Conservation (phyloP, 805 yeast species). For the Grigorovia transvaalensis region DNA sequence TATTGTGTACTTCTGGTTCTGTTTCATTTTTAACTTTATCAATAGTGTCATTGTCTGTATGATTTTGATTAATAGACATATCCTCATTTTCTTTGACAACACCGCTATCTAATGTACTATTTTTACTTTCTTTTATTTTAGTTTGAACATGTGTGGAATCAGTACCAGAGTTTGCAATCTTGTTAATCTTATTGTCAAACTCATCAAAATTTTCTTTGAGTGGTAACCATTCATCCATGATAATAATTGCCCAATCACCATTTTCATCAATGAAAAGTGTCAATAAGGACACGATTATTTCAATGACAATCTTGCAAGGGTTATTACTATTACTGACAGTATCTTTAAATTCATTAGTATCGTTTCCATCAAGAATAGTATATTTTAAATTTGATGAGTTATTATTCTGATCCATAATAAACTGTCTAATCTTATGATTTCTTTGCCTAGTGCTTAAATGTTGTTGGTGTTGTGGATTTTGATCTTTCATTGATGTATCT, state of each 20-base stretch:
- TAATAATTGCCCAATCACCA: conserved; percentile 26
- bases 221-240: conserved; percentile 24
- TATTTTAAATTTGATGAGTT: conserved; percentile 5
- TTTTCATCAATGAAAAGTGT: conserved; percentile 25
- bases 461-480: not conserved
- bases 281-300: conserved; percentile 21
- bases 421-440: conserved; percentile 11
- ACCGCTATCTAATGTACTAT: no score
- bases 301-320: conserved; percentile 21
- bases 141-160: not conserved
- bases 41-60: not conserved
- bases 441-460: conserved; percentile 17
- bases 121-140: not conserved
- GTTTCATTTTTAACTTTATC: not conserved
- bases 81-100: no score
- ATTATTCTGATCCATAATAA: conserved; percentile 9
- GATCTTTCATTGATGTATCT: not conserved
- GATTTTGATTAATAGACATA: no score
- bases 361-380: conserved; percentile 11
- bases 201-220: not conserved
- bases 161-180: not conserved
- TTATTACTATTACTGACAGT: conserved; percentile 15
- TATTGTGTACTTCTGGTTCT: conserved; percentile 11
- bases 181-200: not conserved
- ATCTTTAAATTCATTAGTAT: conserved; percentile 18